Base-by-base conservation (phyloP, 805 yeast genomes). In the Yamadazyma phyllophila region DNA sequence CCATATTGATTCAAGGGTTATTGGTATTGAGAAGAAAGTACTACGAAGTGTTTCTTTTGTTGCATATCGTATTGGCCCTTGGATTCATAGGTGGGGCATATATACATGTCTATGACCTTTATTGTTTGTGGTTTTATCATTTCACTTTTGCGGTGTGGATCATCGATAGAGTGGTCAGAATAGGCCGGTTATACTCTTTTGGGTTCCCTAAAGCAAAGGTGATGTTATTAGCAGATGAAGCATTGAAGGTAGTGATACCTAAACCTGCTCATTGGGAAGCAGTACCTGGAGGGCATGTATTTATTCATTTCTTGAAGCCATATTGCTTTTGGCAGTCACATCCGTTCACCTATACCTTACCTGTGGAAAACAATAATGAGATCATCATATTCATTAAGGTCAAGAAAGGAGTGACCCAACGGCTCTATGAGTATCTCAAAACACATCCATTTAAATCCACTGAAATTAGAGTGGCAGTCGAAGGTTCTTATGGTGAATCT, bases 91-190 rank as follows among this genome's bases (percentile, higher is more conserved):
- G 60, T n/a, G 80, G 78, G 2, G 74, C 79, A 2, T 75, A 76
- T 66, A 39, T 65, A 7, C 85, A 80, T 49, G 71, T 82, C 59
- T 69, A 74, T 53, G 54, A 66, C 65, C 53, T 65, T 26, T 60
- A 56, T 26, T 66, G 63, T 41, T 48, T 58, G 29, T 60, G 67
- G 61, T 76, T 65, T n/a, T 57, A 62, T 48, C 80, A 77, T 46
- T 76, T 80, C 4, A 58, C 82, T 7, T 73, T 80, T 48, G 83
- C 80, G 0, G 69, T 88, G 7, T 89, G 96, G 96, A 74, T 69
- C 1, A 71, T 80, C 52, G 95, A 89, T 58, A 69, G 91, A 45
- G 48, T 80, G 0, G 56, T 77, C 11, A 74, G 96, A 51, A 48
- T 82, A 9, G 65, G 73, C 1, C 74, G 88, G 44, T 61, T 88